Conservation (phyloP, 164 flowering plant species). For the Tinospora cordifolia region DNA sequence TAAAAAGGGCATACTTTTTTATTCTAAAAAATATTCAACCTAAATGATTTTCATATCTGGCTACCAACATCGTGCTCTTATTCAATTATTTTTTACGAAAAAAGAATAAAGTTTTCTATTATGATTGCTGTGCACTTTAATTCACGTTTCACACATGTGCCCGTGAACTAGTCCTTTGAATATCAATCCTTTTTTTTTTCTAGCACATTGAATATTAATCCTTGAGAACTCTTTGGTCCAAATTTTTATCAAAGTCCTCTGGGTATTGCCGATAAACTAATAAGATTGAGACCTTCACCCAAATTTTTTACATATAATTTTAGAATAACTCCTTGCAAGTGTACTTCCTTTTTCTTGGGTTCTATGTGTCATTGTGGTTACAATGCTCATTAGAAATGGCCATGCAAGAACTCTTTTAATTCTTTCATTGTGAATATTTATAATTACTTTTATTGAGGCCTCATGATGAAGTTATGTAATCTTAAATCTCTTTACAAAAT, state of each 20-base stretch:
- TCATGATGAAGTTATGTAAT: neutral
- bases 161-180: no score
- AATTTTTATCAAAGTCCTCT: neutral
- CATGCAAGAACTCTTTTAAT: neutral
- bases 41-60: no score
- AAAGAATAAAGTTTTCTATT: no score
- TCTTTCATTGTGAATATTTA: neutral
- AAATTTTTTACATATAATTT: neutral
- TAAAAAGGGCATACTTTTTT: no score
- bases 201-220: no score
- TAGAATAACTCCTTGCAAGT: neutral
- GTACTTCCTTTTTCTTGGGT: neutral
- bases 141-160: no score
- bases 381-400: neutral
- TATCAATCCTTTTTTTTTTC: no score
- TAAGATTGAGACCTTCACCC: neutral
- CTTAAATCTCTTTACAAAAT: conserved; percentile 4
- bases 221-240: neutral
- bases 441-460: neutral
- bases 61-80: no score
- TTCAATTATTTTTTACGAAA: no score
- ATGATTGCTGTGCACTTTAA: no score
- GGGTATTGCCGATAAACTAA: neutral
- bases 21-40: no score
- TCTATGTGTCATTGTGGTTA: no score